Conservation (phyloP, 2,329 filamentous ascomycete genomes). For the Epichloe scottii region DNA sequence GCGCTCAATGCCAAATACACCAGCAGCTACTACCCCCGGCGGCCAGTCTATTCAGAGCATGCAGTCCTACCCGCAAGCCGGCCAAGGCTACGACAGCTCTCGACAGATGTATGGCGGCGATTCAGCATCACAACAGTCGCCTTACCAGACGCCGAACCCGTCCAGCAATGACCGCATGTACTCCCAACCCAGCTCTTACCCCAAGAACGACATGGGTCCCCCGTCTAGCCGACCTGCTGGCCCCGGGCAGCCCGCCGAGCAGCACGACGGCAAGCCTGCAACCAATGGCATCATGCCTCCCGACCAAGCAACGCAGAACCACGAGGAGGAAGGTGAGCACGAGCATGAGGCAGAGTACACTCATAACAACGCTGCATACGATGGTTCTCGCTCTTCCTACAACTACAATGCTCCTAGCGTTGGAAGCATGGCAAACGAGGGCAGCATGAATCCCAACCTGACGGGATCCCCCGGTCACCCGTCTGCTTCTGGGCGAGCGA, state of each 20-base stretch:
- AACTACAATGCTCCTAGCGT: slow-evolving; percentile 62
- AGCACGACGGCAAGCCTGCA: slow-evolving; percentile 47
- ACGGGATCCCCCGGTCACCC: slow-evolving; percentile 69
- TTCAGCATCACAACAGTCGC: slow-evolving; percentile 53
- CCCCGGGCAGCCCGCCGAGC: slow-evolving; percentile 46
- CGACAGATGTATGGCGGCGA: slow-evolving; percentile 70
- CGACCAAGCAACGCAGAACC: slow-evolving; percentile 36
- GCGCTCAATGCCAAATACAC: slow-evolving; percentile 81
- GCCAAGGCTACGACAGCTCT: slow-evolving; percentile 61
- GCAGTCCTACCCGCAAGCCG: slow-evolving; percentile 59
- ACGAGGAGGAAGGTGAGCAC: slow-evolving; percentile 59
- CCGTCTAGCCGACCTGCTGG: slow-evolving; percentile 51
- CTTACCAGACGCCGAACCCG: slow-evolving; percentile 54
- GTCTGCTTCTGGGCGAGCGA: slow-evolving; percentile 70
- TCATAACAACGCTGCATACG: slow-evolving; percentile 66
- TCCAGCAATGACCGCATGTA: slow-evolving; percentile 54
- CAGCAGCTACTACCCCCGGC: slow-evolving; percentile 83
- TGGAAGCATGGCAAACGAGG: slow-evolving; percentile 55
- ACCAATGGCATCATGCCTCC: slow-evolving; percentile 58
- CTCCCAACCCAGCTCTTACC: slow-evolving; percentile 53
- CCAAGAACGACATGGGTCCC: slow-evolving; percentile 83
- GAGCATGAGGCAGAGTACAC: slow-evolving; percentile 78
- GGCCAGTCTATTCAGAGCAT: slow-evolving; percentile 58
- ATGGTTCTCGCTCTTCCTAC: slow-evolving; percentile 60
- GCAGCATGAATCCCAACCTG: slow-evolving; percentile 74